Evolutionary conservation across 2,329 filamentous ascomycete genomes (phyloP).

Genomic region (Coniella vitis): DNA sequence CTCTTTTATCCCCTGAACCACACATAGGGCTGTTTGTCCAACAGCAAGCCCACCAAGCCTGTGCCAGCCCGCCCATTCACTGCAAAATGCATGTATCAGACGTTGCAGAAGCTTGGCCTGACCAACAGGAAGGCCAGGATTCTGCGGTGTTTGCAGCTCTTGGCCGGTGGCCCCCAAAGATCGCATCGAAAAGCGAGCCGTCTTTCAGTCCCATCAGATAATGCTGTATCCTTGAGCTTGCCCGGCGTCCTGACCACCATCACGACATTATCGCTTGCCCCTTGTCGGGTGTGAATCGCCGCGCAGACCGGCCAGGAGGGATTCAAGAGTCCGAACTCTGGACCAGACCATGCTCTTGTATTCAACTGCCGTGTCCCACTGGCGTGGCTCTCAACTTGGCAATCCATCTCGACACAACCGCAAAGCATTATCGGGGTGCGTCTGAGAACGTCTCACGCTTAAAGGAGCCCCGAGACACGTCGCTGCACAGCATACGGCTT

Average conservation of each 20-base stretch:
- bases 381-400: background rate
- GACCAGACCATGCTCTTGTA: background rate
- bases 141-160: too few species aligned
- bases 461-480: slow-evolving; percentile 3
- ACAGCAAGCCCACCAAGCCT: too few species aligned
- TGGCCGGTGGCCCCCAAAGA: too few species aligned
- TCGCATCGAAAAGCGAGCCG: too few species aligned
- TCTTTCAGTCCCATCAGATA: too few species aligned
- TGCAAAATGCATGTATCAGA: too few species aligned
- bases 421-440: background rate
- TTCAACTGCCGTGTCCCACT: slow-evolving; percentile 1
- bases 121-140: too few species aligned
- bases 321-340: background rate
- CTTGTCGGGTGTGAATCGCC: background rate
- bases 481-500: background rate
- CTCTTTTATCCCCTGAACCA: too few species aligned
- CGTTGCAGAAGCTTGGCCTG: too few species aligned
- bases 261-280: background rate
- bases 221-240: too few species aligned
- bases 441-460: slow-evolving; percentile 8
- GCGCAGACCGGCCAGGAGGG: background rate
- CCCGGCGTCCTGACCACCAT: background rate
- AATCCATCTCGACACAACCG: background rate
- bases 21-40: too few species aligned
- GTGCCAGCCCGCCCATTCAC: too few species aligned